Evolutionary conservation across 805 yeast species (phyloP).

Genomic region (Nakazawaea ambrosiae): DNA sequence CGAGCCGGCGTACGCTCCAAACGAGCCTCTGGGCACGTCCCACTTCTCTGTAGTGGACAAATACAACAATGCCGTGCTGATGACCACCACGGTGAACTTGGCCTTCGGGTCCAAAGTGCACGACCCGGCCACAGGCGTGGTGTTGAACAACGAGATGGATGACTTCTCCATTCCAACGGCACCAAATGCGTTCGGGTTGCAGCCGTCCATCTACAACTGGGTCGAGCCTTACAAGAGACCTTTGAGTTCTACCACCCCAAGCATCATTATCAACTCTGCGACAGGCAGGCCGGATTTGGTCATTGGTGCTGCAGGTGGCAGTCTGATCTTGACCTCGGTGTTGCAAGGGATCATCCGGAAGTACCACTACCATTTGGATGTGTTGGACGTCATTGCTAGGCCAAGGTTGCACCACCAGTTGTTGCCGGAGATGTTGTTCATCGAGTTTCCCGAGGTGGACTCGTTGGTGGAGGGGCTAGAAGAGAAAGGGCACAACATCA

Average conservation of each 20-base stretch:
- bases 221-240: conserved; percentile 77
- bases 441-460: conserved; percentile 46
- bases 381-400: conserved; percentile 64
- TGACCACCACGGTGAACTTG: conserved; percentile 86
- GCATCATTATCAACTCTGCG: conserved; percentile 43
- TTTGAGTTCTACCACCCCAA: conserved; percentile 75
- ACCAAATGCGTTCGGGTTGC: conserved; percentile 70
- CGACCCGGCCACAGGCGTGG: conserved; percentile 75
- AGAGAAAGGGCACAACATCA: conserved; percentile 42
- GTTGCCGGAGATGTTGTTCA: conserved; percentile 58
- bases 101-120: conserved; percentile 78
- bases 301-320: conserved; percentile 94
- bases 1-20: conserved; percentile 68
- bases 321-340: conserved; percentile 75
- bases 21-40: conserved; percentile 87
- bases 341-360: conserved; percentile 71
- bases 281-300: conserved; percentile 50
- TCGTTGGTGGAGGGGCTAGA: conserved; percentile 30
- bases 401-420: conserved; percentile 91
- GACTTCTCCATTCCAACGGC: conserved; percentile 74
- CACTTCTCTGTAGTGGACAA: conserved; percentile 77
- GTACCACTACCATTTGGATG: conserved; percentile 48
- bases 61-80: conserved; percentile 68
- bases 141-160: conserved; percentile 90
- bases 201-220: conserved; percentile 76